Base-by-base conservation (phyloP, 805 yeast genomes). In the Pachysolen tannophilus region DNA sequence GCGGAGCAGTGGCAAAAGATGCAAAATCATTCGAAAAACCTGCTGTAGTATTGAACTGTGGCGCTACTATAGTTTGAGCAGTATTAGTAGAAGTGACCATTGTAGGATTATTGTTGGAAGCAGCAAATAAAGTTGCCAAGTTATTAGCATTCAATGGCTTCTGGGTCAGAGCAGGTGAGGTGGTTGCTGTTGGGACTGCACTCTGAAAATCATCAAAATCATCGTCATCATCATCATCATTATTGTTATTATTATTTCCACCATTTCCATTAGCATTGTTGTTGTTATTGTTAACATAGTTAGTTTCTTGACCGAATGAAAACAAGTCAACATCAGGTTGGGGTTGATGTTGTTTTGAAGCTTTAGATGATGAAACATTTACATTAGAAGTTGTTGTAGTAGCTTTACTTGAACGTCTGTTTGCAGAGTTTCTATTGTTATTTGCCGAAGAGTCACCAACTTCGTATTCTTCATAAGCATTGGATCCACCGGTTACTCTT, bases 191-290 rank as follows among this genome's bases (percentile, higher is more conserved):
- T 7, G 81, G 78, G 4, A 72, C 75, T 9, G 86, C 82, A 39
- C 67, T 59, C 55, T 82, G 90, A 67, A 82, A 82, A 44, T 82
- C 92, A 43, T 82, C 86, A 52, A 83, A 83, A 27, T 82, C 92
- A 43, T 81, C 85, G 37, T 76, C 86, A 37, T 70, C 74, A 20
- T 72, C 82, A 8, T 68, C 75, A 5, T 54, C 55, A 5, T 35
- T 46, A 15, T 30, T 46, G 14, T 43, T 43, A 2, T 45, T 39
- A 24, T 49, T 37, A 9, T 45, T 34, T 18, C 56, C 39, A 8
- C 51, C 28, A n/a, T 50, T n/a, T 9, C 47, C 29, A 5, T 48
- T 36, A 15, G 52, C 44, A 19, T 54, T 60, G 34, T 61, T 71
- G n/a, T n/a, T n/a, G n/a, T n/a, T n/a, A n/a, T n/a, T n/a, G n/a